Evolutionary conservation across 129 eudicot species (phyloP).

Genomic region (Heracleum sosnowskyi): DNA sequence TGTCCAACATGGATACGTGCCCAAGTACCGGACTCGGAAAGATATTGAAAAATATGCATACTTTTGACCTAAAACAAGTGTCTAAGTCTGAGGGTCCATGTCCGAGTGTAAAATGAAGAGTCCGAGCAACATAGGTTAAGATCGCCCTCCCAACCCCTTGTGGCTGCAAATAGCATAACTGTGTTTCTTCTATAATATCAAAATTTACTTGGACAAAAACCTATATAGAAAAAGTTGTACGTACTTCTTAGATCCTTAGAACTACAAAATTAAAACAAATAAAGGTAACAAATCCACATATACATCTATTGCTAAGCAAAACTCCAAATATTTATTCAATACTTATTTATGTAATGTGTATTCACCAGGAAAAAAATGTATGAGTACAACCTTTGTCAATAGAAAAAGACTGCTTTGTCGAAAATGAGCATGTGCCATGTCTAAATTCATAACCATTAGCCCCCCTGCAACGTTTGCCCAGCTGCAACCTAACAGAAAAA

Average conservation of each 20-base stretch:
- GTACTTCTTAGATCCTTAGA: not conserved
- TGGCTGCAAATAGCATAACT: not conserved
- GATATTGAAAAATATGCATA: too few relatives aligned
- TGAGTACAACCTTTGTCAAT: conserved; percentile 64
- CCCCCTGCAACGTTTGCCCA: conserved; percentile 53
- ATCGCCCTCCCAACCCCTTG: not conserved
- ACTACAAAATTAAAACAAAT: not conserved
- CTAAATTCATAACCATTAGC: conserved; percentile 26
- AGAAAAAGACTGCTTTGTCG: conserved; percentile 86
- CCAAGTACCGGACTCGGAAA: too few relatives aligned
- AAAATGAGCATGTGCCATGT: conserved; percentile 51
- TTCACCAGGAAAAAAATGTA: not conserved
- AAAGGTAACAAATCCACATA: not conserved
- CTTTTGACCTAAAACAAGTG: too few relatives aligned
- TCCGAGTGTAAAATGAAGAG: too few relatives aligned
- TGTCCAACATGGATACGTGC: too few relatives aligned
- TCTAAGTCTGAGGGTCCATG: too few relatives aligned
- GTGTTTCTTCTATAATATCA: not conserved
- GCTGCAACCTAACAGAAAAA: conserved; percentile 33
- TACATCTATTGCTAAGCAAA: not conserved
- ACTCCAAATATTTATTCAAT: conserved; percentile 1
- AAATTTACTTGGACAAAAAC: not conserved
- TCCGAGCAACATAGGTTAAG: too few relatives aligned
- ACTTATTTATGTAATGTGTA: not conserved
- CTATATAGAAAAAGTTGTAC: not conserved